Evolutionary conservation across 1,139 yeast genomes (phyloP).

Genomic region (Zygosaccharomyces pseudobailii): DNA sequence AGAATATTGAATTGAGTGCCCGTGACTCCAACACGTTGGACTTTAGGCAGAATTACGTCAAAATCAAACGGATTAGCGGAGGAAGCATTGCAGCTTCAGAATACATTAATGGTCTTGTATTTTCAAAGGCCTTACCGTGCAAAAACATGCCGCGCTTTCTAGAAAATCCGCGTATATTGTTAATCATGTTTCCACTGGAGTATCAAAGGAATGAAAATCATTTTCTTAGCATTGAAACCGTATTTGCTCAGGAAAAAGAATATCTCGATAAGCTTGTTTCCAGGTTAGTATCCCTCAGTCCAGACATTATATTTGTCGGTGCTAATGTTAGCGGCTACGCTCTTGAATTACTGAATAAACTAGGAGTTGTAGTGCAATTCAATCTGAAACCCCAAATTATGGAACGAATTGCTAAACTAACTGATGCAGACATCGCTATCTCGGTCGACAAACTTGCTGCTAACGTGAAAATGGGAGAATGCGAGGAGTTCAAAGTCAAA

Average conservation of each 20-base stretch:
- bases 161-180: slow-evolving; percentile 65
- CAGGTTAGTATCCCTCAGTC: slow-evolving; percentile 69
- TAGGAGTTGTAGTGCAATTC: slow-evolving; percentile 73
- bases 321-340: slow-evolving; percentile 85
- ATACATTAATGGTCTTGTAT: slow-evolving; percentile 72
- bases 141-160: slow-evolving; percentile 69
- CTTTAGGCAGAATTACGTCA: slow-evolving; percentile 72
- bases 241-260: slow-evolving; percentile 84
- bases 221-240: slow-evolving; percentile 76
- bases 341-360: slow-evolving; percentile 60
- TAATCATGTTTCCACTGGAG: slow-evolving; percentile 86
- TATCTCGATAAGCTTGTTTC: slow-evolving; percentile 78
- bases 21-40: slow-evolving; percentile 72
- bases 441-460: slow-evolving; percentile 62
- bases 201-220: slow-evolving; percentile 67
- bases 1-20: slow-evolving; percentile 49
- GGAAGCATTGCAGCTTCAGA: slow-evolving; percentile 57
- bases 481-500: slow-evolving; percentile 66
- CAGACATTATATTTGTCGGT: slow-evolving; percentile 76
- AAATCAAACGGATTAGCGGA: slow-evolving; percentile 79
- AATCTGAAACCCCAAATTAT: slow-evolving; percentile 81
- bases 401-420: slow-evolving; percentile 71
- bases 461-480: slow-evolving; percentile 63
- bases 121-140: slow-evolving; percentile 80
- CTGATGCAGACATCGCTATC: slow-evolving; percentile 73